Base-by-base conservation (phyloP, 2,329 filamentous ascomycete species). In the Pyrenophora teres region DNA sequence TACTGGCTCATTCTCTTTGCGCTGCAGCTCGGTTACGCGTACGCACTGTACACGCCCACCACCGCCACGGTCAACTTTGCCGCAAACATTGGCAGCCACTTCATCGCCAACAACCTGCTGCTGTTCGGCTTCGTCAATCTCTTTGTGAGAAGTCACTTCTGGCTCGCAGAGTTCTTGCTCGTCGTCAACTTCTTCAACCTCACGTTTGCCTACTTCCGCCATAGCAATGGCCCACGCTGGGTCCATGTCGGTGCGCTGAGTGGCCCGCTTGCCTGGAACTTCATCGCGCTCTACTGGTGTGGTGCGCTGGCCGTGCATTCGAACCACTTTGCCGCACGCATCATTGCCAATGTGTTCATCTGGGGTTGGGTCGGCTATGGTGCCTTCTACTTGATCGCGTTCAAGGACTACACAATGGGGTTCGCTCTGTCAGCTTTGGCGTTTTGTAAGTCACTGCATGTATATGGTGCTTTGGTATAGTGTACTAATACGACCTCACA, bases 261-360 rank as follows among this genome's bases (percentile, higher is more conserved):
- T 13, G 89, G 86, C 0, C 92, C 92, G 5, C 79, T 96, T 62
- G 89, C 88, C 1, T 96, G 90, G 89, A 92, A 88, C 12, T 89
- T 94, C 68, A 86, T 93, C 12, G 88, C 89, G 25, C 81, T 96
- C 46, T 93, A 92, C 79, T 96, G 90, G 90, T 90, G 91, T 63
- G 92, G 92, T 7, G 90, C 92, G 16, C 86, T 92, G 40, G 89
- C 89, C 70, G 83, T 93, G 19, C 80, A 90, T 68, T 81, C 85
- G 6, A 77, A 86, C 50, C 82, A 78, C 51, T 73, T 91, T 4
- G 80, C 87, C 2, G 87, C 89, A n/a, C 80, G 90, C 40, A 87
- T 96, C 60, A 83, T 94, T 19, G 91, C 89, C 44, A 96, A 96
- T 69, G 79, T 96, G 60, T 91, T 92, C 63, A 89, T 96, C 67